Percentiles rank a stretch among this genome's conserved stretches.
phyloP scores from a whole-genome alignment of 768 basidiomycete species.

The Boletus subparvulus region DNA sequence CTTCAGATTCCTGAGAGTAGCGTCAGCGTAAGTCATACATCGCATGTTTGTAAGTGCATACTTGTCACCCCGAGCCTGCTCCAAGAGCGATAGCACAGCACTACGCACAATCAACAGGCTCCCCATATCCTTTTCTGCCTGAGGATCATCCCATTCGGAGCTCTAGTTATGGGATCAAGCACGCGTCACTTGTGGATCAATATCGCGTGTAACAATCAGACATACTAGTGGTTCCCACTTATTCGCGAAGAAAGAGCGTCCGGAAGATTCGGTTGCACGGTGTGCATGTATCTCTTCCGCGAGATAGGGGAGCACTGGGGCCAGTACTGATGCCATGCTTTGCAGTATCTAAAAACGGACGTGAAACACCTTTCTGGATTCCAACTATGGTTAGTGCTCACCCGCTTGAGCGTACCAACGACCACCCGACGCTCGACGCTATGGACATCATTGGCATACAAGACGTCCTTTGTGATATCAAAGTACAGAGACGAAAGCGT shows the following conservation, averaged over 20 bases:
- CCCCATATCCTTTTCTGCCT: constrained; percentile 62
- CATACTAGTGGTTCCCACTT: constrained; percentile 72
- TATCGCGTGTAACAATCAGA: neutral
- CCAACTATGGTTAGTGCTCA: constrained; percentile 28
- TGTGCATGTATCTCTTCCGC: constrained; percentile 78
- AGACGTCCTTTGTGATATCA: constrained; percentile 84
- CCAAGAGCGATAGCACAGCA: constrained; percentile 64
- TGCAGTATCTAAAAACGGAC: constrained; percentile 50
- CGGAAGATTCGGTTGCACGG: constrained; percentile 13
- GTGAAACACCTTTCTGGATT: neutral
- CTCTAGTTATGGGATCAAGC: constrained; percentile 36
- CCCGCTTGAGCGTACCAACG: constrained; percentile 70
- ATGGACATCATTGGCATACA: constrained; percentile 68
- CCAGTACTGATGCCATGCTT: constrained; percentile 67
- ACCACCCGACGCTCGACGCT: constrained; percentile 60
- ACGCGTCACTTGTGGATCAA: neutral
- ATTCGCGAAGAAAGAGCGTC: constrained; percentile 63
- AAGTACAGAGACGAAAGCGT: constrained; percentile 91
- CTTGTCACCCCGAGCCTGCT: constrained; percentile 77
- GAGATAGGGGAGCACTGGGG: constrained; percentile 87
- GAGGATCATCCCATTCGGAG: constrained; percentile 58
- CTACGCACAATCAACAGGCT: constrained; percentile 59
- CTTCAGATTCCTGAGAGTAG: constrained; percentile 57
- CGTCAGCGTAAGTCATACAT: constrained; percentile 2
- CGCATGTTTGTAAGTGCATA: constrained; percentile 32